Percentiles rank a stretch among this genome's conserved stretches.
These are phyloP conservation scores for Thalassiosira hispida DNA, from an alignment of 352 stramenopile species.

Conservation along the genomic window DNA sequence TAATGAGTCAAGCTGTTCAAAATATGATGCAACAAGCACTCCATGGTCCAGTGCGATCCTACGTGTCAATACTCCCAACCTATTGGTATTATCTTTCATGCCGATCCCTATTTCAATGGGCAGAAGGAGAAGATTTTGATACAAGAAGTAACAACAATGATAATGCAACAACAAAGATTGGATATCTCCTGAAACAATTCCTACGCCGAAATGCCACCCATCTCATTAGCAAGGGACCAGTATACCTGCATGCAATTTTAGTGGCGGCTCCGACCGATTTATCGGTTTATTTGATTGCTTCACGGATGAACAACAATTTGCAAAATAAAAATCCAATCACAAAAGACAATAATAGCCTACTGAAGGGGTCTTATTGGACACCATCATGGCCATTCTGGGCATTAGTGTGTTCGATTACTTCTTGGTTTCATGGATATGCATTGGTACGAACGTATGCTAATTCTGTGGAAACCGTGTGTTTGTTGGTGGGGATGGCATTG, in stretches of 20 bases:
- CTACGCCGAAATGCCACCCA: conserved; percentile 57
- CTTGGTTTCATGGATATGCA: conserved; percentile 83
- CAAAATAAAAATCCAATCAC: conserved; percentile 16
- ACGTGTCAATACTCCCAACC: conserved; percentile 78
- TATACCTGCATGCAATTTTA: conserved; percentile 73
- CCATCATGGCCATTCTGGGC: conserved; percentile 59
- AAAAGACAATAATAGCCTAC: conserved; percentile 7
- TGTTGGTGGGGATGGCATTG: conserved; percentile 57
- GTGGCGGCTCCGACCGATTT: conserved; percentile 76
- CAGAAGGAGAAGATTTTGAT: background rate
- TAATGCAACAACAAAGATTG: background rate
- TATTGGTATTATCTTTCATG: conserved; percentile 73
- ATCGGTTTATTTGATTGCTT: conserved; percentile 61
- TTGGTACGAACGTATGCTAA: conserved; percentile 80
- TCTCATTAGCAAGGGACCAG: conserved; percentile 71
- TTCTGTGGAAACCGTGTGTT: conserved; percentile 69
- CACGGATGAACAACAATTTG: conserved; percentile 35
- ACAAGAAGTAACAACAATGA: background rate
- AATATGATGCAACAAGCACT: conserved; percentile 43
- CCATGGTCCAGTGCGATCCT: conserved; percentile 74
- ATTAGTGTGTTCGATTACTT: conserved; percentile 62
- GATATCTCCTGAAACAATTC: conserved; percentile 52
- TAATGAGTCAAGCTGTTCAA: conserved; percentile 9
- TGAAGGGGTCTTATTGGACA: background rate
- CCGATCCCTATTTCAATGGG: conserved; percentile 51